Conservation (phyloP, 2,329 filamentous ascomycete genomes). For the Claviceps sp. region DNA sequence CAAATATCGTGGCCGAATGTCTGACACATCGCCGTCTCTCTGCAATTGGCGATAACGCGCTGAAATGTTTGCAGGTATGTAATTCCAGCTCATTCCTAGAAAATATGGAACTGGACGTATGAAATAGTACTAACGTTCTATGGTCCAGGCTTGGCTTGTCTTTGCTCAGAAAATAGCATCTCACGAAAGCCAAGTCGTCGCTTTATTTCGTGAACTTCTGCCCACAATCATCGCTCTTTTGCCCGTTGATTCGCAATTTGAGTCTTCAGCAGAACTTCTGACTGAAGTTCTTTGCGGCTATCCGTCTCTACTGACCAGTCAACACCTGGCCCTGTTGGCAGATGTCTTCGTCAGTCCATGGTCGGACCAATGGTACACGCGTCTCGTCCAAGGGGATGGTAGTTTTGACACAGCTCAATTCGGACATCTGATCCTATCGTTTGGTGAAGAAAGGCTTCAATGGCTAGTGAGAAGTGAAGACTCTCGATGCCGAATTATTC, state of each 20-base stretch:
- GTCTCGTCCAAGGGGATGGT: conserved; percentile 44
- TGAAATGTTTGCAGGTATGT: conserved; percentile 46
- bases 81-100: conserved; percentile 3
- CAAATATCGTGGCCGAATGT: conserved; percentile 25
- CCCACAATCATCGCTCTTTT: conserved; percentile 48
- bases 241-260: conserved; percentile 42
- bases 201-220: conserved; percentile 46
- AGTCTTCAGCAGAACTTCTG: conserved; percentile 48
- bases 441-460: conserved; percentile 52
- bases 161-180: conserved; percentile 55
- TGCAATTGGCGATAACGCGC: conserved; percentile 37
- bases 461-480: conserved; percentile 41
- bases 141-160: conserved; percentile 52
- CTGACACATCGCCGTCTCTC: conserved; percentile 14
- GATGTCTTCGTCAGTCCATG: conserved; percentile 47
- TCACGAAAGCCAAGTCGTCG: conserved; percentile 41
- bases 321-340: conserved; percentile 44
- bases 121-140: background rate
- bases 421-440: conserved; percentile 53
- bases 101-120: background rate
- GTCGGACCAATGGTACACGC: conserved; percentile 41
- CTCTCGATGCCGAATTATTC: conserved; percentile 36
- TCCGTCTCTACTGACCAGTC: conserved; percentile 44
- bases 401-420: conserved; percentile 53
- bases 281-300: conserved; percentile 53